Evolutionary conservation across 352 stramenopile species (phyloP).

Genomic region (Phytophthora palmivora): DNA sequence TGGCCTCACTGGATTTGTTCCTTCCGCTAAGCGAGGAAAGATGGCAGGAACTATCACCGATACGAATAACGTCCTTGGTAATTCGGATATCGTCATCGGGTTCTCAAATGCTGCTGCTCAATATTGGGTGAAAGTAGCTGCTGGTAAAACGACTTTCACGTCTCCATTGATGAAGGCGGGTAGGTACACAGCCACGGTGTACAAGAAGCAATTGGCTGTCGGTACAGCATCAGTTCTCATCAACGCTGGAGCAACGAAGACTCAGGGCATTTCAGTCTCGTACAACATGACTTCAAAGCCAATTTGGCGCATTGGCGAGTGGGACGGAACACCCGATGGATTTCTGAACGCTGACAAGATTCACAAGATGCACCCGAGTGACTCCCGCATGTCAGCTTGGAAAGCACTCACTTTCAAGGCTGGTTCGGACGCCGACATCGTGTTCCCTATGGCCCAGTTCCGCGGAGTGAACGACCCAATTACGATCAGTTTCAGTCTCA

Average conservation of each 20-base stretch:
- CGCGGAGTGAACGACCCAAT: too few relatives aligned
- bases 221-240: conserved; percentile 35
- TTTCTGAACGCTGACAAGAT: too few relatives aligned
- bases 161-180: conserved; percentile 55
- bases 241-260: conserved; percentile 19
- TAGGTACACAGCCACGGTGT: conserved; percentile 51
- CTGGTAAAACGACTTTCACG: conserved; percentile 37
- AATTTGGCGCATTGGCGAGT: too few relatives aligned
- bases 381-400: too few relatives aligned
- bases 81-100: conserved; percentile 38
- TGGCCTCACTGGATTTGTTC: conserved; percentile 47
- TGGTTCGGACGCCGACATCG: too few relatives aligned
- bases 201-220: too few relatives aligned
- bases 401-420: too few relatives aligned
- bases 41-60: conserved; percentile 49
- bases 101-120: conserved; percentile 51
- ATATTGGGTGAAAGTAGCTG: conserved; percentile 48
- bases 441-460: too few relatives aligned
- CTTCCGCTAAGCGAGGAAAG: conserved; percentile 34
- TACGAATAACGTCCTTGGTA: conserved; percentile 25
- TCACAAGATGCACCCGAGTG: too few relatives aligned
- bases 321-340: too few relatives aligned
- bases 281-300: too few relatives aligned
- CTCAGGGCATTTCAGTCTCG: conserved; percentile 33
- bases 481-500: too few relatives aligned